phyloP scores from a whole-genome alignment of 2,329 filamentous ascomycete species.

The Sclerotinia minor region DNA sequence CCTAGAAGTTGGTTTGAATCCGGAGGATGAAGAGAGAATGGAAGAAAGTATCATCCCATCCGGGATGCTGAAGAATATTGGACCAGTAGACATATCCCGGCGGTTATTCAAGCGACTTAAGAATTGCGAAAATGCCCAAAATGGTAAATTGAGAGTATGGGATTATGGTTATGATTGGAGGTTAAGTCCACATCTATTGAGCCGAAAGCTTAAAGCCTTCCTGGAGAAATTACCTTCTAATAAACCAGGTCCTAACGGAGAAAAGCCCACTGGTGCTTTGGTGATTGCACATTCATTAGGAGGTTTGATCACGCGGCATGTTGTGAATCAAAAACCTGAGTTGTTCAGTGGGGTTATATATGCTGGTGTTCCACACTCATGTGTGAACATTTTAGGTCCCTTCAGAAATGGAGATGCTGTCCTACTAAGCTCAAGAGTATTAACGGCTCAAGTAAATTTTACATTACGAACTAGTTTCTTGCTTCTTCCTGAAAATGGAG shows the following conservation, averaged over 20 bases:
- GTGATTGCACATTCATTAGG: conserved; percentile 87
- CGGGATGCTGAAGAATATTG: conserved; percentile 88
- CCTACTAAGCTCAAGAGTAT: conserved; percentile 80
- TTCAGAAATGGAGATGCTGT: conserved; percentile 91
- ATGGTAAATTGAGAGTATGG: conserved; percentile 74
- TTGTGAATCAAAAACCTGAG: conserved; percentile 80
- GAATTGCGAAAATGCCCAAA: conserved; percentile 70
- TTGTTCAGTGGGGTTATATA: conserved; percentile 85
- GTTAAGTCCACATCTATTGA: conserved; percentile 75
- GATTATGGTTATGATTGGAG: conserved; percentile 97
- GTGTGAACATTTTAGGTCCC: conserved; percentile 88
- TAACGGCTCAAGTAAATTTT: conserved; percentile 93
- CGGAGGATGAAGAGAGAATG: conserved; percentile 81
- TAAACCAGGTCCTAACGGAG: conserved; percentile 46
- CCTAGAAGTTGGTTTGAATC: conserved; percentile 78
- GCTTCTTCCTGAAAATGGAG: conserved; percentile 81
- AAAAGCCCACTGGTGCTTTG: conserved; percentile 65
- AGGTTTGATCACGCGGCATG: conserved; percentile 83
- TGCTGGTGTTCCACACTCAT: conserved; percentile 80
- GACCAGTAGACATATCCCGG: conserved; percentile 84
- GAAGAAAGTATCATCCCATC: conserved; percentile 79
- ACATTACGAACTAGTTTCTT: conserved; percentile 83
- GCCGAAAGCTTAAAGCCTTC: conserved; percentile 69
- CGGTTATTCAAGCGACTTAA: conserved; percentile 76
- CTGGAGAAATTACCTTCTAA: conserved; percentile 76